Conservation (phyloP, 1,139 yeast genomes). For the Geotrichum bryndzae region DNA sequence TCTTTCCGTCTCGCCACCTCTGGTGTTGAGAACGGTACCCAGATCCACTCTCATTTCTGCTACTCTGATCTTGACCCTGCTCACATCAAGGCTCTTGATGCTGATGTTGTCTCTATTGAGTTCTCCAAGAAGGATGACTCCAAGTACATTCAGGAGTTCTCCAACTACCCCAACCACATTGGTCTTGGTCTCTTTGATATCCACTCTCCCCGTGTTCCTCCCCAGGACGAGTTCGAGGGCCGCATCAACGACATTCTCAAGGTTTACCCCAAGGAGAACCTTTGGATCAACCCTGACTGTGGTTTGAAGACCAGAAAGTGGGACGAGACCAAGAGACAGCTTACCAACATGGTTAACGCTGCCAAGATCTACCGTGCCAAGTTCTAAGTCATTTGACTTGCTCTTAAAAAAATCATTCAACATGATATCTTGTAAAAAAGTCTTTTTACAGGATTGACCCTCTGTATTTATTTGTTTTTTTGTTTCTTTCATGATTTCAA, state of each 20-base stretch:
- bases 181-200: conserved; percentile 98
- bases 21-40: conserved; percentile 91
- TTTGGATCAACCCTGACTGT: conserved; percentile 99
- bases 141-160: conserved; percentile 93
- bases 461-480: conserved; percentile 14
- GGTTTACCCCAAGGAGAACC: conserved; percentile 94
- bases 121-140: conserved; percentile 99
- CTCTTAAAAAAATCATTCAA: conserved; percentile 11
- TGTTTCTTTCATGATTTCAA: conserved; percentile 24
- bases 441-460: conserved; percentile 10
- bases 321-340: conserved; percentile 73
- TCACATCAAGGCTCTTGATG: conserved; percentile 98
- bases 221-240: conserved; percentile 88
- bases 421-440: conserved; percentile 6
- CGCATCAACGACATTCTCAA: conserved; percentile 92
- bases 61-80: conserved; percentile 99
- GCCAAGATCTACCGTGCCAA: conserved; percentile 90
- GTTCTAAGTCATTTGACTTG: conserved; percentile 19
- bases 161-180: conserved; percentile 98
- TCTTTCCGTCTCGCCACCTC: conserved; percentile 99
- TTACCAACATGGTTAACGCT: conserved; percentile 98
- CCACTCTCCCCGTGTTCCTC: conserved; percentile 99
- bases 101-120: conserved; percentile 98
- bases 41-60: conserved; percentile 95
- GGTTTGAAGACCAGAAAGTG: conserved; percentile 98